Conservation (phyloP, 305 asterid species). For the Fraxinus xanthoxyloides region DNA sequence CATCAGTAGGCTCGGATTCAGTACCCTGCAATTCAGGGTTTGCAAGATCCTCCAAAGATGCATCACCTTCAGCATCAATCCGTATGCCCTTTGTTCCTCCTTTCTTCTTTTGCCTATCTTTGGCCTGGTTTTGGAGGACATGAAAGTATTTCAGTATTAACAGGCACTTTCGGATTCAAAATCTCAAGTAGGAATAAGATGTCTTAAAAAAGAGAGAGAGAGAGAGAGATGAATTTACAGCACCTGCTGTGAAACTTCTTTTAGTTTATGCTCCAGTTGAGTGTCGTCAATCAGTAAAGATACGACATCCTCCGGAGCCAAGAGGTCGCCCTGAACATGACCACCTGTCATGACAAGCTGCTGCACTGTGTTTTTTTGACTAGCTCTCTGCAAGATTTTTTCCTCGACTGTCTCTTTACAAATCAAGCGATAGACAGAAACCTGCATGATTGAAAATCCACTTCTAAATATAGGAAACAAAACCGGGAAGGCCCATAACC, state of each 20-base stretch:
- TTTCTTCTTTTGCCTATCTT: conserved; percentile 84
- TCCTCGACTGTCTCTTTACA: conserved; percentile 96
- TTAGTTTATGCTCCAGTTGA: conserved; percentile 86
- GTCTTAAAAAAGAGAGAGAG: not conserved
- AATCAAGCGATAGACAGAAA: conserved; percentile 88
- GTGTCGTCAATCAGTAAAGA: conserved; percentile 93
- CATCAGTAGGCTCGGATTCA: conserved; percentile 55
- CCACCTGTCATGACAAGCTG: conserved; percentile 99
- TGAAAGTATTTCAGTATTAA: conserved; percentile 1
- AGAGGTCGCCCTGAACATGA: conserved; percentile 94
- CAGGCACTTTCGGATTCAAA: conserved; percentile 12
- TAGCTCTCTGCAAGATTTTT: conserved; percentile 89
- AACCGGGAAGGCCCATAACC: not conserved
- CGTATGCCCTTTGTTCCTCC: conserved; percentile 74
- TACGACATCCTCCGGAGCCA: conserved; percentile 97
- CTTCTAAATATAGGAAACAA: not conserved
- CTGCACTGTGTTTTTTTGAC: conserved; percentile 93
- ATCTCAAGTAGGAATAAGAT: not conserved
- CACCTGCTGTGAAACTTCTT: conserved; percentile 91
- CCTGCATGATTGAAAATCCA: conserved; percentile 36
- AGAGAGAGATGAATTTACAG: not conserved
- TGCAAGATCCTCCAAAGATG: conserved; percentile 70
- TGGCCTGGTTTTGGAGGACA: conserved; percentile 56
- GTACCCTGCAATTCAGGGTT: conserved; percentile 43
- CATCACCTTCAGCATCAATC: conserved; percentile 86